Conservation (phyloP, 2,329 filamentous ascomycete genomes). For the Fusarium stilboides region DNA sequence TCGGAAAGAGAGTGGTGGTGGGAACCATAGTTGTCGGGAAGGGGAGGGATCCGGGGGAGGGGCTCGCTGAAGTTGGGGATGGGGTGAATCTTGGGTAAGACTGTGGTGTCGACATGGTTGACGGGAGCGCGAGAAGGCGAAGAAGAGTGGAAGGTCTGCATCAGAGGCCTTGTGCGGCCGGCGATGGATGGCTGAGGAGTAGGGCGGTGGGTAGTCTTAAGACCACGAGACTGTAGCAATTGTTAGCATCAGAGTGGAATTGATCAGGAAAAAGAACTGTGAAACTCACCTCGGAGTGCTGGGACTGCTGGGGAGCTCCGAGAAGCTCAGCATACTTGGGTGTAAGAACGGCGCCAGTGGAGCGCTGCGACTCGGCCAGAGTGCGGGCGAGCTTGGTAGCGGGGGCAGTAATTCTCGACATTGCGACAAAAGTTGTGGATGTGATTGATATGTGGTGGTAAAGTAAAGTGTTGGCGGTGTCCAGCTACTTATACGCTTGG, state of each 20-base stretch:
- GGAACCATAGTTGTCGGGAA: slow-evolving; percentile 70
- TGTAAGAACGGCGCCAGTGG: slow-evolving; percentile 58
- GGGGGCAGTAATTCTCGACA: slow-evolving; percentile 67
- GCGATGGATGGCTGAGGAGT: slow-evolving; percentile 61
- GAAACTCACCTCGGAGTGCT: slow-evolving; percentile 60
- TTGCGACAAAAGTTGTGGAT: slow-evolving; percentile 46
- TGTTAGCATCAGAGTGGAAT: slow-evolving; percentile 28
- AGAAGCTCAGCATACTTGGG: slow-evolving; percentile 66
- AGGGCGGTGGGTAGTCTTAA: slow-evolving; percentile 65
- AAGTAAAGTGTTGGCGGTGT: slow-evolving; percentile 12
- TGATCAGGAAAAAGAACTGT: background rate
- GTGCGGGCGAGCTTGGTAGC: slow-evolving; percentile 65
- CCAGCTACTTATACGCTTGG: slow-evolving; percentile 39
- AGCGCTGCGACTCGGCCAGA: slow-evolving; percentile 61
- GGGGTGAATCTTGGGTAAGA: slow-evolving; percentile 64
- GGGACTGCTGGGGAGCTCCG: slow-evolving; percentile 51
- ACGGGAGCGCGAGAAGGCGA: slow-evolving; percentile 58
- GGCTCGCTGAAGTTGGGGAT: slow-evolving; percentile 53
- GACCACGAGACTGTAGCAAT: slow-evolving; percentile 56
- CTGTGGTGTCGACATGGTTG: slow-evolving; percentile 65
- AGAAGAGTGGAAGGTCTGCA: slow-evolving; percentile 74
- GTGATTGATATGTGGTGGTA: slow-evolving; percentile 2
- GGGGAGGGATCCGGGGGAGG: slow-evolving; percentile 69
- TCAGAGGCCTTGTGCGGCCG: slow-evolving; percentile 68
- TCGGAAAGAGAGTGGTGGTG: slow-evolving; percentile 59